Evolutionary conservation across 495 filamentous ascomycete genomes (phyloP).

Genomic region (Aspergillus diversus): DNA sequence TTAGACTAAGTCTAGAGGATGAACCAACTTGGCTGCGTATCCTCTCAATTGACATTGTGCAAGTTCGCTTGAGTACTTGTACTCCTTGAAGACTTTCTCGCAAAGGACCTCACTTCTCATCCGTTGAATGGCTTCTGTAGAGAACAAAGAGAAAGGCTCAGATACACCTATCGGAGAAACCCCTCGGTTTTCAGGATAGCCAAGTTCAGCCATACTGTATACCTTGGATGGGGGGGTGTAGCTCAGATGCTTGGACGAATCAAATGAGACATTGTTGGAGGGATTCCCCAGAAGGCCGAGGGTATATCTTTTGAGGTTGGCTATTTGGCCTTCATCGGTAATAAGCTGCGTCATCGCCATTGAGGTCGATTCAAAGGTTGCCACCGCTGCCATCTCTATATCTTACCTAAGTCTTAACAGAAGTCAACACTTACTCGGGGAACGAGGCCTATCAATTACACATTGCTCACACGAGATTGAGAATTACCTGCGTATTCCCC

Average conservation of each 20-base stretch:
- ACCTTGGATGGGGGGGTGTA: constrained; percentile 55
- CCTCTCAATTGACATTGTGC: constrained; percentile 69
- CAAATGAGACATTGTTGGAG: constrained; percentile 38
- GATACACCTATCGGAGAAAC: constrained; percentile 70
- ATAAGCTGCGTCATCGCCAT: constrained; percentile 11
- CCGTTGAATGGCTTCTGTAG: constrained; percentile 62
- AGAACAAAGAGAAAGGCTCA: constrained; percentile 75
- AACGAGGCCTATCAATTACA: too few relatives aligned
- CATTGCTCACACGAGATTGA: neutral
- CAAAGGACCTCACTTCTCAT: constrained; percentile 70
- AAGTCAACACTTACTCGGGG: neutral
- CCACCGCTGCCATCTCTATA: constrained; percentile 26
- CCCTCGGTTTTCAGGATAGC: constrained; percentile 55
- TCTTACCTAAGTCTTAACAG: neutral
- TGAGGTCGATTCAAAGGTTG: constrained; percentile 18
- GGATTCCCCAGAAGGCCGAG: neutral
- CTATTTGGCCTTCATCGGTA: constrained; percentile 11
- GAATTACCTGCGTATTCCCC: neutral
- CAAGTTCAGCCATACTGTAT: constrained; percentile 64
- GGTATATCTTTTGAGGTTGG: constrained; percentile 8
- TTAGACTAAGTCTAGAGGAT: neutral
- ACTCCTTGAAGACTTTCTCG: constrained; percentile 65
- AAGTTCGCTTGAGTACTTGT: constrained; percentile 64
- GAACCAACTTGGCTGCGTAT: constrained; percentile 66
- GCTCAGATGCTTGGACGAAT: constrained; percentile 58